Evolutionary conservation across 257 asterid genomes (phyloP).

Genomic region (Agastache rugosa): DNA sequence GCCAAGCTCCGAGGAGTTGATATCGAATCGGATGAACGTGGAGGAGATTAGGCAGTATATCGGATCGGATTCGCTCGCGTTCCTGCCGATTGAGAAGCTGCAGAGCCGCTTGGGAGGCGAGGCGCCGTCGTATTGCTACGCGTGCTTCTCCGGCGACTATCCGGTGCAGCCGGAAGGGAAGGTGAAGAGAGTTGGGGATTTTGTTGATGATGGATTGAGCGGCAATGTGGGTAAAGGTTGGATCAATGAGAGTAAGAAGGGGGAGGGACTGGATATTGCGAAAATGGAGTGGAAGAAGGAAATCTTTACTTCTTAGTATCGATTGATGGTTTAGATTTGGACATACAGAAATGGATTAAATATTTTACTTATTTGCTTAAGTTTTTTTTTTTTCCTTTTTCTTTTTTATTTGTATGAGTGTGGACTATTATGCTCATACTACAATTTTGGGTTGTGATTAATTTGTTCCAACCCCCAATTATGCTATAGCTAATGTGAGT

Average conservation of each 20-base stretch:
- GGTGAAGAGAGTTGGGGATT: conserved; percentile 86
- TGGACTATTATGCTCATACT: neutral
- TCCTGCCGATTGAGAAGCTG: conserved; percentile 66
- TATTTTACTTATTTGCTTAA: neutral
- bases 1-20: conserved; percentile 78
- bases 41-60: conserved; percentile 79
- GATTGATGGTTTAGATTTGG: neutral
- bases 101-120: conserved; percentile 53
- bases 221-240: conserved; percentile 77
- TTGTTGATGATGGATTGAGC: conserved; percentile 83
- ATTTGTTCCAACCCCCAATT: neutral
- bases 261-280: conserved; percentile 22
- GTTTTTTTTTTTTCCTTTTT: neutral
- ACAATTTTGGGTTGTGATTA: neutral
- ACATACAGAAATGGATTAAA: neutral
- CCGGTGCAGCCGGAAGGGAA: conserved; percentile 80
- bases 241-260: conserved; percentile 40
- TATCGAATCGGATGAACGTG: conserved; percentile 73
- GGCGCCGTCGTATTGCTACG: conserved; percentile 61
- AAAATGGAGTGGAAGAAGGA: conserved; percentile 39
- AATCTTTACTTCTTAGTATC: conserved; percentile 29
- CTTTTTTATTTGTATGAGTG: neutral
- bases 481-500: neutral
- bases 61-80: conserved; percentile 88
- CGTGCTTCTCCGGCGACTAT: conserved; percentile 80